Percentiles rank a stretch among this genome's conserved stretches.
phyloP scores from a whole-genome alignment of 371 early-diverging fungal species.

The Capniomyces stellatus region DNA sequence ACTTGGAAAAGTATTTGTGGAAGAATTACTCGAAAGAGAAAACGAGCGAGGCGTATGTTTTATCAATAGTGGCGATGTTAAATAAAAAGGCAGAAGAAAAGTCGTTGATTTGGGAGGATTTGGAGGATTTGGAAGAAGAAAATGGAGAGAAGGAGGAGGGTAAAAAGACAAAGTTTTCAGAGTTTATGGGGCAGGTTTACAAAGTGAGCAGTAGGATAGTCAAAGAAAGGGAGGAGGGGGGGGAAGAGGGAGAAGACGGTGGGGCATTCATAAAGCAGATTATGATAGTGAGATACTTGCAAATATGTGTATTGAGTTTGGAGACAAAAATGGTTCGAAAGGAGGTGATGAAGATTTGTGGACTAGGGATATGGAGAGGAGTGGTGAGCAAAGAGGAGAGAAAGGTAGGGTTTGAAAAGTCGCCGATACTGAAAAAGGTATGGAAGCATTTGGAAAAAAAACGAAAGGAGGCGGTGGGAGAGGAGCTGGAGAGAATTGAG shows the following conservation, averaged over 20 bases:
- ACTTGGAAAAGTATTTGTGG: slow-evolving; percentile 77
- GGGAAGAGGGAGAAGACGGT: slow-evolving; percentile 29
- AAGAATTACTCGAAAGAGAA: slow-evolving; percentile 25
- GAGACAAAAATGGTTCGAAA: slow-evolving; percentile 51
- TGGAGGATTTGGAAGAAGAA: too few relatives aligned
- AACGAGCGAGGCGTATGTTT: slow-evolving; percentile 31
- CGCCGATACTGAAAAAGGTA: slow-evolving; percentile 38
- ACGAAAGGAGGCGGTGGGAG: slow-evolving; percentile 25
- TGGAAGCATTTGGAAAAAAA: slow-evolving; percentile 43
- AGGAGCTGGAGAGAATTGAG: neutral
- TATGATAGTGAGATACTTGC: too few relatives aligned
- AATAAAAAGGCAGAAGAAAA: slow-evolving; percentile 54
- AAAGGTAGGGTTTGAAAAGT: slow-evolving; percentile 34
- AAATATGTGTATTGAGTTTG: slow-evolving; percentile 56
- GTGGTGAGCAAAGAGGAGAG: slow-evolving; percentile 29
- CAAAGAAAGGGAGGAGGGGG: slow-evolving; percentile 24
- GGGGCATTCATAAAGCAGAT: too few relatives aligned
- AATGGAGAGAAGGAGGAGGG: slow-evolving; percentile 40
- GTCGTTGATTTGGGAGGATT: slow-evolving; percentile 19
- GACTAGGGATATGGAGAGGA: slow-evolving; percentile 52
- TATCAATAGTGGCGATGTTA: slow-evolving; percentile 66
- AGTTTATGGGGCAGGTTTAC: slow-evolving; percentile 4
- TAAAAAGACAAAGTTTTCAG: slow-evolving; percentile 10
- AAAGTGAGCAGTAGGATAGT: neutral
- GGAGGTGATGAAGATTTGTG: slow-evolving; percentile 53